phyloP scores from a whole-genome alignment of 139 green algal species.

The Diplosphaera chodatii region DNA sequence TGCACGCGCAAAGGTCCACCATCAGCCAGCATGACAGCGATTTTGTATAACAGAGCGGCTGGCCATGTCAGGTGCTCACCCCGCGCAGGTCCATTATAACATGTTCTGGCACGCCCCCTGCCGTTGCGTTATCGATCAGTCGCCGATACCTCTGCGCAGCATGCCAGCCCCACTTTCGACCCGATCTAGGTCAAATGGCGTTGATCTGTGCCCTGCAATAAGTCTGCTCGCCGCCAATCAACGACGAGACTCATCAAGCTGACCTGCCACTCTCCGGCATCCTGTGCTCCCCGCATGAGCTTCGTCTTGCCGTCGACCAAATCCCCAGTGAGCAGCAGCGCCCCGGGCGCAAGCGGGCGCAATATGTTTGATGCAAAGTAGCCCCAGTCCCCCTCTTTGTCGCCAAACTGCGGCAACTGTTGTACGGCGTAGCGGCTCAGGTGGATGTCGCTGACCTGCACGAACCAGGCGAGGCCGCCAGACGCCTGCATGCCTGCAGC shows the following conservation, averaged over 20 bases:
- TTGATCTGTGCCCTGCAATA: too few relatives aligned
- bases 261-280: conserved; percentile 42
- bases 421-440: conserved; percentile 18
- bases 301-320: conserved; percentile 49
- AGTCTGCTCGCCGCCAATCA: too few relatives aligned
- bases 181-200: too few relatives aligned
- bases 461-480: conserved; percentile 7
- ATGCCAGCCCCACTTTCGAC: neutral
- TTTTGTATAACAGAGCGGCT: too few relatives aligned
- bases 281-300: conserved; percentile 27
- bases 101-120: conserved; percentile 17
- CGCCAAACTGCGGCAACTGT: conserved; percentile 19
- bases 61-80: too few relatives aligned
- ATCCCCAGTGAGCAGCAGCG: conserved; percentile 48
- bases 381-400: conserved; percentile 38
- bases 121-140: neutral
- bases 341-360: conserved; percentile 9
- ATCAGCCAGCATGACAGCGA: too few relatives aligned
- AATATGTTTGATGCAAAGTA: conserved; percentile 27
- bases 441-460: conserved; percentile 37
- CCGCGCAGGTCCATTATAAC: conserved; percentile 51
- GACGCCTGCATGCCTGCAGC: neutral
- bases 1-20: too few relatives aligned
- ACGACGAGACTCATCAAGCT: too few relatives aligned
- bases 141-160: neutral